Conservation (phyloP, 2,329 filamentous ascomycete species). For the Berkeleyomyces rouxiae region DNA sequence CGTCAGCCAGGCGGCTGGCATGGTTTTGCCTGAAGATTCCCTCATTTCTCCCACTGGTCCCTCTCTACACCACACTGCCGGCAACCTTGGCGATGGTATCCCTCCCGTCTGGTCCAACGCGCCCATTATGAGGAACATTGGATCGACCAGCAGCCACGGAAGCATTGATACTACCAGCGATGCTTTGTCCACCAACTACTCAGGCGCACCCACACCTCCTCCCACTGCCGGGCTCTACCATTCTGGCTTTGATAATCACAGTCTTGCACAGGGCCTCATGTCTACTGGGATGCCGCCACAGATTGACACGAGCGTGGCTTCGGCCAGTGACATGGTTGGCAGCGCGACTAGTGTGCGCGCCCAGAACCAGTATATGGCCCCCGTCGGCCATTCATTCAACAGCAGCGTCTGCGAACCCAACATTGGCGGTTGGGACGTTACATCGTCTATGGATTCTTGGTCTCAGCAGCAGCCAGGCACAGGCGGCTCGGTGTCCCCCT, state of each 20-base stretch:
- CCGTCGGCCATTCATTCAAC: constrained; percentile 7
- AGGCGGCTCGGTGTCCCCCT: constrained; percentile 8
- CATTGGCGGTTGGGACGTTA: constrained; percentile 6
- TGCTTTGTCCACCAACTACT: constrained; percentile 1
- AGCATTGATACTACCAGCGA: constrained; percentile 12
- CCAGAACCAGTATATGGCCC: constrained; percentile 1
- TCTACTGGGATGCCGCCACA: neutral
- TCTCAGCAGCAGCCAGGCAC: neutral
- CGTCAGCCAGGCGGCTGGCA: neutral
- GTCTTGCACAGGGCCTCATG: constrained; percentile 1
- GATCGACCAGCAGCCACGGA: constrained; percentile 9
- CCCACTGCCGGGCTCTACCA: constrained; percentile 2
- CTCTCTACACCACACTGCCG: constrained; percentile 3
- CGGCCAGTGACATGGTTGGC: neutral
- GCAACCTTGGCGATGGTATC: constrained; percentile 1
- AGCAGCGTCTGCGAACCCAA: constrained; percentile 3
- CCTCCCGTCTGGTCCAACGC: constrained; percentile 1
- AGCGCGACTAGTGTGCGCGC: neutral
- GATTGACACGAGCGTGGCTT: constrained; percentile 1
- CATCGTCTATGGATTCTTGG: constrained; percentile 4
- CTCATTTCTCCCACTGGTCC: constrained; percentile 37
- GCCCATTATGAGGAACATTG: constrained; percentile 11
- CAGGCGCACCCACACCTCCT: constrained; percentile 7
- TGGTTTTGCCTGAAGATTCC: constrained; percentile 20
- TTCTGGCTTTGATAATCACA: neutral